Conservation (phyloP, 768 basidiomycete species). For the Phaffia australis region DNA sequence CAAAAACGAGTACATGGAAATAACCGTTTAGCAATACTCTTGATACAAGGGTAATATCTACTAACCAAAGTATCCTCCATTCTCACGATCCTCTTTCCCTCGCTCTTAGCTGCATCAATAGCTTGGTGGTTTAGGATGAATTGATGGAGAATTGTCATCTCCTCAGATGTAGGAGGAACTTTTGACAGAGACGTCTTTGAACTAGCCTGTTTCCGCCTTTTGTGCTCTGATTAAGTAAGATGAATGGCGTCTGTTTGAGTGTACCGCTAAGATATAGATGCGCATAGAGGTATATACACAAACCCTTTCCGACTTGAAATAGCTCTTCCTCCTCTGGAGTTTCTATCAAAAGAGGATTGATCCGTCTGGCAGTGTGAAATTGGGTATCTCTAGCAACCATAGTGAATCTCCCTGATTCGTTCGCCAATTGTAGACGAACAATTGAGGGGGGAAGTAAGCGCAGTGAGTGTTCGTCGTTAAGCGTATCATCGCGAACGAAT, state of each 20-base stretch:
- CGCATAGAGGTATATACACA: conserved; percentile 30
- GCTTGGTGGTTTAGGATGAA: conserved; percentile 53
- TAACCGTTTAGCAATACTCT: background rate
- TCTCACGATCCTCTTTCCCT: conserved; percentile 45
- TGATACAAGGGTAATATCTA: conserved; percentile 40
- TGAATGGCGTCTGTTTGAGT: too few species aligned
- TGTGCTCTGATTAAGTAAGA: conserved; percentile 42
- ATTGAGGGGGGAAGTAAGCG: background rate
- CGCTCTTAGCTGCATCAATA: conserved; percentile 11
- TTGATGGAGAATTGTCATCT: conserved; percentile 58
- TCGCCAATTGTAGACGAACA: too few species aligned
- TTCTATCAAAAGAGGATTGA: conserved; percentile 53
- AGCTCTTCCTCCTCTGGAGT: conserved; percentile 56
- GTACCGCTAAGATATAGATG: too few species aligned
- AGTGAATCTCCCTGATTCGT: conserved; percentile 59
- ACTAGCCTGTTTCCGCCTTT: conserved; percentile 47
- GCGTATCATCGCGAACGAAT: background rate
- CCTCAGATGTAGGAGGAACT: conserved; percentile 60
- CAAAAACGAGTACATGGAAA: background rate
- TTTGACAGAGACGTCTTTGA: conserved; percentile 54
- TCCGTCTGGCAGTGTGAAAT: conserved; percentile 53
- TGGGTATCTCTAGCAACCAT: conserved; percentile 72
- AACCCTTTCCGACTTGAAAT: conserved; percentile 58
- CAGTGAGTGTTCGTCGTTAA: background rate
- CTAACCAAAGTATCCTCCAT: conserved; percentile 65